These are phyloP conservation scores for apple (Malus domestica) DNA, from an alignment of 306 rosid species.

Conservation along the genomic window ASM211411v1 NC_041799.1:37442501-37443000, in stretches of 20 bases:
- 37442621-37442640: neutral
- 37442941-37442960: no score
- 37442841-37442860: no score
- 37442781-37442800: no score
- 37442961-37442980: no score
- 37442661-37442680: neutral
- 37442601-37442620: neutral
- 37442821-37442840: neutral
- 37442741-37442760: neutral
- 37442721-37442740: neutral
- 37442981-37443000: no score
- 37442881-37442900: no score
- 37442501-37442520: no score
- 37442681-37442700: neutral
- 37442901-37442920: no score
- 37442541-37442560: neutral
- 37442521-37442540: no score
- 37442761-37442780: no score
- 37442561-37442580: conserved; percentile 47
- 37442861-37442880: neutral
- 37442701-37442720: neutral
- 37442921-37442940: no score
- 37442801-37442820: no score
- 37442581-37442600: neutral
- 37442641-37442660: neutral